Evolutionary conservation across 768 basidiomycete species (phyloP), one percentile per base, ranked within the genome.

Genomic region (Agaricus sinodeliciosus): DNA sequence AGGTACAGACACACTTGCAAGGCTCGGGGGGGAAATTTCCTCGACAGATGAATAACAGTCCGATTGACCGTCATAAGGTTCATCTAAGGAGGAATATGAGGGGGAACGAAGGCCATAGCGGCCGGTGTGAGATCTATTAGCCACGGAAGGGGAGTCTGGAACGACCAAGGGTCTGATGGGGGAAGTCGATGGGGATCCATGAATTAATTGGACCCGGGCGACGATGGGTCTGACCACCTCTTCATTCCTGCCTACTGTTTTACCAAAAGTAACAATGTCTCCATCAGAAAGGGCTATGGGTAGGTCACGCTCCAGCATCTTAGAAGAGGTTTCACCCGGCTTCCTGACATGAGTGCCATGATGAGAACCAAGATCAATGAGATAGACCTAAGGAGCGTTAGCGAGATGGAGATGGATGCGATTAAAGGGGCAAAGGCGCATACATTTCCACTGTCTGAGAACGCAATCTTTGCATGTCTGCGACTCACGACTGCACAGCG

Each of bases 401-500:
- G 56, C 51, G 44, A 49, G 37, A 59, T 52, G 60, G 42, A 54
- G 31, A 59, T 31, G 34, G 43, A 54, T 59, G 60, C 51, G 36
- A 25, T 44, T 34, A 18, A 7, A 27, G 42, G n/a, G 48, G 42
- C 44, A 16, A 50, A 22, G 49, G 52, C 54, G 61, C 76, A 58
- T 76, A 89, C 87, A 71, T 79, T 76, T 43, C 87, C 85, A 57
- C 74, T 77, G 60, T 87, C 83, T 4, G 83, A 74, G 65, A 90
- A 84, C 18, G 77, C 74, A 55, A 91, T 81, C 74, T 82, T 87
- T 52, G 88, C 87, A 70, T 91, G 88, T 61, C 71, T 79, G 22
- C 88, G 78, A 64, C 85, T 88, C 57, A 91, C 84, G 43, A 90
- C 88, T 27, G 86, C 83, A 62, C 88, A 90, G 45, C 80, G 69